These are phyloP conservation scores for Ascochyta fabae DNA, from an alignment of 2,329 filamentous ascomycete genomes.

Conservation along the genomic window DNA sequence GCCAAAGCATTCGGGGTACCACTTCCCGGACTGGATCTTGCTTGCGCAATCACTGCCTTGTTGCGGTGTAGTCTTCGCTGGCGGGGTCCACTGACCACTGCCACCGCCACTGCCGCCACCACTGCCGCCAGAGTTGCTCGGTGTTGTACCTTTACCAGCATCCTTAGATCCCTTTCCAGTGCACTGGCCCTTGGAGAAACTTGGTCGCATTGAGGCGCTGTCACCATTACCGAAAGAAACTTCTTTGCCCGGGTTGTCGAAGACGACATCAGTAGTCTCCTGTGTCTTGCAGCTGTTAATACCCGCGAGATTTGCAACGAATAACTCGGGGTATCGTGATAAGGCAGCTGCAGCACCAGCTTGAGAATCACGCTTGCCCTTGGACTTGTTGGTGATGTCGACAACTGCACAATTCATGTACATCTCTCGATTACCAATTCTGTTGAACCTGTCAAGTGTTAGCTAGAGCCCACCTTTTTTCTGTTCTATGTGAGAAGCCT, in stretches of 20 bases:
- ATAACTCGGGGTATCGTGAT: constrained; percentile 50
- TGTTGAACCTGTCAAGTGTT: constrained; percentile 61
- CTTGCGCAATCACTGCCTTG: neutral
- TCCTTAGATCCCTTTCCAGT: constrained; percentile 26
- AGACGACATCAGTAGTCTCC: constrained; percentile 50
- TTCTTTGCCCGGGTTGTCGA: constrained; percentile 50
- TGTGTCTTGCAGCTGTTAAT: constrained; percentile 50
- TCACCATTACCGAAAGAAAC: constrained; percentile 49
- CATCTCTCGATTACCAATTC: constrained; percentile 79
- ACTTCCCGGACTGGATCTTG: neutral
- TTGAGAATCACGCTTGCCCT: constrained; percentile 62
- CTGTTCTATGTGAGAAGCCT: neutral
- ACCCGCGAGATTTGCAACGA: constrained; percentile 52
- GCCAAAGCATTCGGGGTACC: constrained; percentile 3
- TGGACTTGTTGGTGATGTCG: constrained; percentile 58
- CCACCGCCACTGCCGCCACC: neutral
- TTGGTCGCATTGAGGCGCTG: constrained; percentile 25
- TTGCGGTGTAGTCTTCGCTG: neutral
- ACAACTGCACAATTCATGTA: constrained; percentile 86
- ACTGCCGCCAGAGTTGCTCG: constrained; percentile 1
- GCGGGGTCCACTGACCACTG: constrained; percentile 22
- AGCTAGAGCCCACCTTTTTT: neutral
- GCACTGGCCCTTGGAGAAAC: constrained; percentile 24
- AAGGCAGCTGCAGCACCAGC: constrained; percentile 34
- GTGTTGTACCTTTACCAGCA: constrained; percentile 10